These are phyloP conservation scores for Myriangium duriaei DNA, from an alignment of 2,329 filamentous ascomycete species.

Conservation along the genomic window DNA sequence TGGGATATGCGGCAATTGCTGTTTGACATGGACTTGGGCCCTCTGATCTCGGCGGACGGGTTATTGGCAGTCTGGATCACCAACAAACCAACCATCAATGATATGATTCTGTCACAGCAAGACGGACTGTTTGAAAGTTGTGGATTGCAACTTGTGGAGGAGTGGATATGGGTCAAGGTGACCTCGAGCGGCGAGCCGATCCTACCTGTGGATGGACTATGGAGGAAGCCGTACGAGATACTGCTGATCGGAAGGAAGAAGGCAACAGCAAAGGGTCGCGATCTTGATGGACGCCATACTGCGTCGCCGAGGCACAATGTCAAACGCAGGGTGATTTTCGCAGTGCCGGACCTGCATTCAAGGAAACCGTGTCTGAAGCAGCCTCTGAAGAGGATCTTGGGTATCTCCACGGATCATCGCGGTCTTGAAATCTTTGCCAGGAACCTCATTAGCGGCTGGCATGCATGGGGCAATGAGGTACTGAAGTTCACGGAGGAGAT, in stretches of 20 bases:
- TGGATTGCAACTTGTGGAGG: constrained; percentile 52
- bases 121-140: constrained; percentile 52
- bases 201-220: constrained; percentile 44
- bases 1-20: constrained; percentile 34
- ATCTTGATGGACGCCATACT: neutral
- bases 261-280: constrained; percentile 8
- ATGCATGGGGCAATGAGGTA: constrained; percentile 65
- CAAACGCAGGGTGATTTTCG: constrained; percentile 48
- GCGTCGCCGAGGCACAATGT: constrained; percentile 15
- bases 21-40: constrained; percentile 34
- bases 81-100: constrained; percentile 49
- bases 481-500: constrained; percentile 52
- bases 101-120: constrained; percentile 39
- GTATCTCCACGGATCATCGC: constrained; percentile 30
- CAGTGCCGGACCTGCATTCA: constrained; percentile 65
- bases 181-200: constrained; percentile 54
- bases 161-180: constrained; percentile 73
- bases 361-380: constrained; percentile 60
- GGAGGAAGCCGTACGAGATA: constrained; percentile 68
- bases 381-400: constrained; percentile 46
- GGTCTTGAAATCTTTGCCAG: constrained; percentile 69
- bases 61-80: constrained; percentile 67
- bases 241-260: constrained; percentile 45
- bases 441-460: constrained; percentile 63
- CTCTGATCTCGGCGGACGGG: constrained; percentile 40